phyloP scores from a whole-genome alignment of 2,329 filamentous ascomycete genomes.

The Venturiaceae sp. region DNA sequence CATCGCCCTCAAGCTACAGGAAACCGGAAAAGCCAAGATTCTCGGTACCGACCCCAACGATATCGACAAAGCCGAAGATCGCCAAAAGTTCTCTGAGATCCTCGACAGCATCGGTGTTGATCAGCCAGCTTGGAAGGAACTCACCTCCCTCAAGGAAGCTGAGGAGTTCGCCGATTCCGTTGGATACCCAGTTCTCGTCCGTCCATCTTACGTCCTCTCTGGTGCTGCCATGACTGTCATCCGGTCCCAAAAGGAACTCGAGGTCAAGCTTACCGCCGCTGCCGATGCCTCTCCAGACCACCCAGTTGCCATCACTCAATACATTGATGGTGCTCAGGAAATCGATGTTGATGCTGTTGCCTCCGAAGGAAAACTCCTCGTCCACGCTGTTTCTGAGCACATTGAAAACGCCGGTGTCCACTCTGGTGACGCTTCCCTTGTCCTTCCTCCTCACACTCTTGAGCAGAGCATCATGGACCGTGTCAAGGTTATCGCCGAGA shows the following conservation, averaged over 20 bases:
- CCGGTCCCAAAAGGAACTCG: conserved; percentile 74
- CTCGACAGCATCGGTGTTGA: conserved; percentile 94
- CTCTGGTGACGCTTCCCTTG: conserved; percentile 91
- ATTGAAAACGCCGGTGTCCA: conserved; percentile 96
- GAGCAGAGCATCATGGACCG: conserved; percentile 70
- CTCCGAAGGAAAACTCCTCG: conserved; percentile 71
- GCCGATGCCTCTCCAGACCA: conserved; percentile 89
- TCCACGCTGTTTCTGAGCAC: conserved; percentile 93
- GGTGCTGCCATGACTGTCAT: conserved; percentile 99
- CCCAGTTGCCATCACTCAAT: conserved; percentile 96
- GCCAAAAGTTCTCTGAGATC: conserved; percentile 97
- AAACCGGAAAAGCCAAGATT: conserved; percentile 79
- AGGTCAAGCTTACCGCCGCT: conserved; percentile 89
- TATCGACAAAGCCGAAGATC: conserved; percentile 96
- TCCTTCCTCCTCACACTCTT: conserved; percentile 77
- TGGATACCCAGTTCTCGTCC: conserved; percentile 88
- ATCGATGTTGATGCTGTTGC: conserved; percentile 95
- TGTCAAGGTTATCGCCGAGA: conserved; percentile 89
- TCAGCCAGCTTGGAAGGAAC: conserved; percentile 96
- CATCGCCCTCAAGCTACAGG: conserved; percentile 88
- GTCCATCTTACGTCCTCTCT: conserved; percentile 90
- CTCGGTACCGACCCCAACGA: conserved; percentile 88
- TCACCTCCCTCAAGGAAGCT: conserved; percentile 82
- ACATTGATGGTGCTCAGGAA: conserved; percentile 92
- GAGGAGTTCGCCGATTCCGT: conserved; percentile 77